Evolutionary conservation across 1,139 yeast genomes (phyloP), one percentile per base, ranked within the genome.

Genomic region (Candida buenavistaensis): DNA sequence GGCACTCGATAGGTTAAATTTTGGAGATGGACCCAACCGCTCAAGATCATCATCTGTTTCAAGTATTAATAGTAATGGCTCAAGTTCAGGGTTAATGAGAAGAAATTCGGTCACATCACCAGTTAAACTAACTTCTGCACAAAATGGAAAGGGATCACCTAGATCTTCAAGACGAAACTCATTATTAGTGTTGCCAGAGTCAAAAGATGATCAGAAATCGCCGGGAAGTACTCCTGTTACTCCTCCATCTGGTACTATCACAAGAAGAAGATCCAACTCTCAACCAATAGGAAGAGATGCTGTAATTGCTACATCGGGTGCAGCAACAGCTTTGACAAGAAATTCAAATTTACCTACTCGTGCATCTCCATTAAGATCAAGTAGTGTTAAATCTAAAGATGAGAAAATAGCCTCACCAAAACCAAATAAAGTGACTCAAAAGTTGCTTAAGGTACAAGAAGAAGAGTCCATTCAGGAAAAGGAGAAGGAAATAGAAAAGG

Each of bases 211-310:
- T n/a, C n/a, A n/a, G n/a, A n/a, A n/a, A n/a, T n/a, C n/a, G n/a
- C n/a, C n/a, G n/a, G n/a, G n/a, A n/a, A n/a, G n/a, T 29, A 33
- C 44, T 3, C 40, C 48, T 9, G 30, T 36, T 4, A 41, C 37
- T 15, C 19, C 42, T 2, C 9, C 32, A 13, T 34, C 30, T 14
- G 24, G 13, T 11, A 22, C 36, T 22, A 35, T 27, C 5, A 28
- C 37, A 13, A 29, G 40, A 19, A 55, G 62, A 21, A 54, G 74
- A 35, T 62, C 74, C 3, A 65, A 60, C 40, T 67, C 74, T 1
- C 72, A 65, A 38, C 73, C 73, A n/a, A 35, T 39, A n/a, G 37
- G 34, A 9, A 32, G 30, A 12, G 16, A 49, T 51, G 20, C 48
- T 45, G 21, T 47, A 11, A 37, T 47, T 11, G 65, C 67, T 2